A percentile compares a stretch with the other conserved stretches of the same genome.
phyloP scores from a whole-genome alignment of 2,329 filamentous ascomycete genomes.

The Pseudocercospora fuligena region DNA sequence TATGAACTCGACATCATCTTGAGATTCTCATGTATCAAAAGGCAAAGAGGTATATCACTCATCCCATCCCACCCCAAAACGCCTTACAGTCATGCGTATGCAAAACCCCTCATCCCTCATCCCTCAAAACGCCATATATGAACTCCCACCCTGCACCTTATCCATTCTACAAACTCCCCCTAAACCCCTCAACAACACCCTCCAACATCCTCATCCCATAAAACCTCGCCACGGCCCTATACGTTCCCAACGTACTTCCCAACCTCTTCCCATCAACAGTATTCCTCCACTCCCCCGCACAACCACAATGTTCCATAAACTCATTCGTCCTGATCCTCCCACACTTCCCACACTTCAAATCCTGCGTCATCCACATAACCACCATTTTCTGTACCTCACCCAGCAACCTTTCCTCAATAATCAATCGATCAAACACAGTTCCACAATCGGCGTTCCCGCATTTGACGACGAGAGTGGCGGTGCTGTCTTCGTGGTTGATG shows the following conservation, averaged over 20 bases:
- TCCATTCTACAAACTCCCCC: background rate
- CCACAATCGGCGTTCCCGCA: constrained; percentile 71
- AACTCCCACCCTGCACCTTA: too few relatives aligned
- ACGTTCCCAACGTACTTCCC: constrained; percentile 68
- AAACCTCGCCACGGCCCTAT: constrained; percentile 74
- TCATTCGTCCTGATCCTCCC: constrained; percentile 75
- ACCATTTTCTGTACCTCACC: constrained; percentile 74
- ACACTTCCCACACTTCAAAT: constrained; percentile 82
- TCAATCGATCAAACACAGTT: constrained; percentile 74
- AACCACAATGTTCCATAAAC: constrained; percentile 95
- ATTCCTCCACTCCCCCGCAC: constrained; percentile 82
- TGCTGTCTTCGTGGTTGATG: constrained; percentile 18
- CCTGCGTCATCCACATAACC: constrained; percentile 84
- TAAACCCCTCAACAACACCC: constrained; percentile 61
- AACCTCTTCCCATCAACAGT: constrained; percentile 72
- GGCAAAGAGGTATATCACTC: background rate
- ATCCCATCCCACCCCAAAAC: background rate
- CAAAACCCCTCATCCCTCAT: background rate
- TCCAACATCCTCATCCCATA: constrained; percentile 83
- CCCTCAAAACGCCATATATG: background rate
- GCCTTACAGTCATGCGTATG: background rate
- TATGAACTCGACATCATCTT: background rate
- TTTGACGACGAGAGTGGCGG: constrained; percentile 35
- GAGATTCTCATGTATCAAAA: background rate
- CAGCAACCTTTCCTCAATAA: constrained; percentile 82